Evolutionary conservation across 2,329 filamentous ascomycete genomes (phyloP).

Genomic region (Neurospora sp.): DNA sequence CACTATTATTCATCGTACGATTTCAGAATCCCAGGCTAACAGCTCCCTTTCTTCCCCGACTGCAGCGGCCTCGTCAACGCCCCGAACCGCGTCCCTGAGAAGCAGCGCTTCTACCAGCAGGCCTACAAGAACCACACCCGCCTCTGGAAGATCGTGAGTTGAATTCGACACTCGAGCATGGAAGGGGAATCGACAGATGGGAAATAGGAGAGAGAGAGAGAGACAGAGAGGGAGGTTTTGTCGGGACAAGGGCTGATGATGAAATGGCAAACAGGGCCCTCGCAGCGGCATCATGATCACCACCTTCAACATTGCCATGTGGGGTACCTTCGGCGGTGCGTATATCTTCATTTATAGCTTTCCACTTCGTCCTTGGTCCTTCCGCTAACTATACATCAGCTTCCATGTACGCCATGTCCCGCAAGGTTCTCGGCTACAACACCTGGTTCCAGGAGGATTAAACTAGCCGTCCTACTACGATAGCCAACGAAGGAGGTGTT

Average conservation of each 20-base stretch:
- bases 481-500: not conserved
- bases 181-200: not conserved
- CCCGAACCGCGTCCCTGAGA: conserved; percentile 65
- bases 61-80: conserved; percentile 51
- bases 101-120: conserved; percentile 67
- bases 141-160: conserved; percentile 69
- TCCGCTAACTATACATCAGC: conserved; percentile 25
- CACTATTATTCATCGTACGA: conserved; percentile 12
- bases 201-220: not conserved
- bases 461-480: conserved; percentile 3
- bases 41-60: conserved; percentile 4
- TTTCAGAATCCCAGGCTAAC: conserved; percentile 18
- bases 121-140: conserved; percentile 60
- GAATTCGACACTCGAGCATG: not conserved
- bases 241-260: conserved; percentile 13
- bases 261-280: conserved; percentile 40
- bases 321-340: conserved; percentile 54
- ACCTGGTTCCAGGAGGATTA: conserved; percentile 59
- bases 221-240: not conserved
- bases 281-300: conserved; percentile 56
- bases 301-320: conserved; percentile 59
- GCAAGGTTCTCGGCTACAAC: conserved; percentile 69
- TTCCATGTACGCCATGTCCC: conserved; percentile 61
- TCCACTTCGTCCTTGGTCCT: not conserved
- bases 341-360: conserved; percentile 12